Evolutionary conservation across 2,329 filamentous ascomycete species (phyloP).

Genomic region (Fusarium concolor): DNA sequence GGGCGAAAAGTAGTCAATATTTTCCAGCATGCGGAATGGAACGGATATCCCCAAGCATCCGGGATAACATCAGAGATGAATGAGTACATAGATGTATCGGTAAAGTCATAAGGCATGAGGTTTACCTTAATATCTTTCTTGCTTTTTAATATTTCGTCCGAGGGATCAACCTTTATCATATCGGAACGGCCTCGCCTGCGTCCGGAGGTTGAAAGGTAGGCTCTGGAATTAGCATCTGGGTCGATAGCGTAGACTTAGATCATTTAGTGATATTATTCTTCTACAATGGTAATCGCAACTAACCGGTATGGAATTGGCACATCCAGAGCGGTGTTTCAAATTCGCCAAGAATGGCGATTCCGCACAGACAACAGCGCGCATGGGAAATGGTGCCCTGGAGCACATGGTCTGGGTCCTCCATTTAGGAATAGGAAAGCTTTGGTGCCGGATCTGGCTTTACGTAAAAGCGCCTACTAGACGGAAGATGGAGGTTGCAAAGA

Average conservation of each 20-base stretch:
- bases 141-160: background rate
- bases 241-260: background rate
- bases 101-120: background rate
- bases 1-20: background rate
- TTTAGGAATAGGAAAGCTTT: background rate
- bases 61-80: background rate
- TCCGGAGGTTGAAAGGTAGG: background rate
- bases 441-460: no score
- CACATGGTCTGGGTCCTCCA: background rate
- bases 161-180: background rate
- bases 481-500: background rate
- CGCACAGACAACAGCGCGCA: background rate
- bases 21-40: constrained; percentile 2
- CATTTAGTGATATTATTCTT: background rate
- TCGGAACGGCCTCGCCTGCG: background rate
- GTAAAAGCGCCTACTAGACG: background rate
- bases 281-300: background rate
- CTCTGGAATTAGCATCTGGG: background rate
- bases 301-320: background rate
- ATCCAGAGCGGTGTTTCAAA: background rate
- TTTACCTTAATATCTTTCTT: background rate
- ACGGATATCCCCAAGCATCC: background rate
- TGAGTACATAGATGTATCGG: background rate
- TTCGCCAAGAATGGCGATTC: background rate
- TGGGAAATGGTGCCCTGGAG: background rate